Base-by-base conservation (phyloP, 1,284 basidiomycete genomes). In the Cronartium quercuum region DNA sequence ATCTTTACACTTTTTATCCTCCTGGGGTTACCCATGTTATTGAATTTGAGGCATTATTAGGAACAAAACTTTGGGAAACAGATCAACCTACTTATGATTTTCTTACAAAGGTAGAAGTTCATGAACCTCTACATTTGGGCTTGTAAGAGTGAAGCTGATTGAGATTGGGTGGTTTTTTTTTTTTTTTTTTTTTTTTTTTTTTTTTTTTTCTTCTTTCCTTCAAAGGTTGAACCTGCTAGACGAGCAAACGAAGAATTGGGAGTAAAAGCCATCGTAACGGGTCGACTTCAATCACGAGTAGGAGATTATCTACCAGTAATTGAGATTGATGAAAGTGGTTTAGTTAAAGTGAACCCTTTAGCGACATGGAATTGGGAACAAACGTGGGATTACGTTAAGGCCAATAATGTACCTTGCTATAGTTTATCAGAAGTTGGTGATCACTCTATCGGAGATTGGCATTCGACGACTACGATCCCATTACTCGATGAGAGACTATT, bases 361-460 rank as follows among this genome's bases (percentile, higher is more conserved):
- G 94, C 90, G 80, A 85, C 88, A 44, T 98, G 95, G 96, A 88
- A 87, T 29, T 96, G 97, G 83, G 83, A 85, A 13, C 84, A 92
- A 69, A 91, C 98, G 29, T 89, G 97, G 78, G 88, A 88, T 80
- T 96, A 98, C 82, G 86, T 95, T 76, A 88, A 88, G 71, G 85
- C 87, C 77, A 88, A 98, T 83, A 84, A 87, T 40, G 94, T 98
- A 0, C 94, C 94, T 1, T 88, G 89, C 79, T 98, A 98, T 84
- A 88, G 87, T 77, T 86, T 98, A 3, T 86, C 98, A 55, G 89
- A 89, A 78, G 87, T 93, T 81, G 95, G 95, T 1, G 98, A 98
- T 85, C 90, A 89, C 79, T 93, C 91, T 79, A 88, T 98, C 77
- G 95, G 95, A 9, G 95, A 98, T 83, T 95, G 93, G 91, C 96